Conservation (phyloP, 2,329 filamentous ascomycete genomes). For the Alternaria brassicae region DNA sequence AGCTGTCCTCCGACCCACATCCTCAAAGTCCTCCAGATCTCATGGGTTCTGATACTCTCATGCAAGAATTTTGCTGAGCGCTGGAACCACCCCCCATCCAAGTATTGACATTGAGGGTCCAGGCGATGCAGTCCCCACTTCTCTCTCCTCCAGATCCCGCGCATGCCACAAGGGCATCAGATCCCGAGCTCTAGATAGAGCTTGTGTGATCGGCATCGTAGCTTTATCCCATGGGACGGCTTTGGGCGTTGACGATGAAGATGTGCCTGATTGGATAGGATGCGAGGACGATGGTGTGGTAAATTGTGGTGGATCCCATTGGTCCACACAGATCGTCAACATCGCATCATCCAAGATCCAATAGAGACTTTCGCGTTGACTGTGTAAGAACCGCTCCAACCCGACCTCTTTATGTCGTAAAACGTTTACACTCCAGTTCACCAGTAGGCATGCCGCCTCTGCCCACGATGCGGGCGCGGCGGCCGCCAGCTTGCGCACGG, state of each 20-base stretch:
- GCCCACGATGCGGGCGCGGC: slow-evolving; percentile 11
- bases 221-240: slow-evolving; percentile 10
- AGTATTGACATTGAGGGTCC: neutral
- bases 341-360: slow-evolving; percentile 25
- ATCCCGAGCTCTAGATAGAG: slow-evolving; percentile 1
- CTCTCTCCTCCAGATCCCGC: slow-evolving; percentile 7
- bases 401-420: slow-evolving; percentile 8
- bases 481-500: slow-evolving; percentile 11
- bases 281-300: neutral
- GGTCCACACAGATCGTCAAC: slow-evolving; percentile 18
- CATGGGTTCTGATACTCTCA: slow-evolving; percentile 15
- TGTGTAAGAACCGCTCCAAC: slow-evolving; percentile 19
- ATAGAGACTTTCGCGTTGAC: slow-evolving; percentile 25
- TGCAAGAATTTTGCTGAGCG: slow-evolving; percentile 13
- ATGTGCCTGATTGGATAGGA: neutral
- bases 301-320: slow-evolving; percentile 17
- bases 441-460: slow-evolving; percentile 10
- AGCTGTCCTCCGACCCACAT: slow-evolving; percentile 14
- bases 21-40: slow-evolving; percentile 23
- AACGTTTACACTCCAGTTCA: slow-evolving; percentile 17
- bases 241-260: neutral
- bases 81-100: slow-evolving; percentile 15
- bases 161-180: slow-evolving; percentile 11
- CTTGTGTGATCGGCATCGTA: slow-evolving; percentile 1
- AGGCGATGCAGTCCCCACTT: neutral